Percentiles rank a stretch among this genome's conserved stretches.
phyloP scores from a whole-genome alignment of 805 yeast species.

The Kazachstania martiniae region DNA sequence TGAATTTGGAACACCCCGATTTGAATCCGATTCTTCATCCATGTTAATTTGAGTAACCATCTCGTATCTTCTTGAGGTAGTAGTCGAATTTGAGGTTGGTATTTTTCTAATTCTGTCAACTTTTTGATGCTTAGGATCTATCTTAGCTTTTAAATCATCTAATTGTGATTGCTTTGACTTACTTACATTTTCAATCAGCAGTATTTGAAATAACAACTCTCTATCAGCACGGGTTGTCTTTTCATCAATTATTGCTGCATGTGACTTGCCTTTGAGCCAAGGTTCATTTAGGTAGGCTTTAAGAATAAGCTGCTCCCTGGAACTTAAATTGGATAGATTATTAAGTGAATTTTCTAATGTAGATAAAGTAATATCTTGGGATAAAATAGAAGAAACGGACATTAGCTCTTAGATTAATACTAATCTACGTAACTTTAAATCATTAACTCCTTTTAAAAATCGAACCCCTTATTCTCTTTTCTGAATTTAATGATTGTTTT shows the following conservation, averaged over 20 bases:
- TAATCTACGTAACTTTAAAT: too few species aligned
- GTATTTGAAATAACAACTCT: constrained; percentile 41
- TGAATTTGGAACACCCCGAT: constrained; percentile 1
- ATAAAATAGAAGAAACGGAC: constrained; percentile 11
- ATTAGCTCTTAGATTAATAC: constrained; percentile 1
- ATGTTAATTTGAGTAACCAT: constrained; percentile 41
- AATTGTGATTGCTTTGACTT: constrained; percentile 40
- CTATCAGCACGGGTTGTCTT: constrained; percentile 10
- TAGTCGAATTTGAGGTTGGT: constrained; percentile 2
- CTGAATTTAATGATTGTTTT: too few species aligned
- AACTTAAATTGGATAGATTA: constrained; percentile 2
- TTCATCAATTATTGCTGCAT: constrained; percentile 8
- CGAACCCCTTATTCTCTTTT: too few species aligned
- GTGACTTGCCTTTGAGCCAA: constrained; percentile 7
- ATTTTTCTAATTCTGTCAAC: constrained; percentile 40
- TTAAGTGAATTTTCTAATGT: too few species aligned
- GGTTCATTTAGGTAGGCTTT: constrained; percentile 13
- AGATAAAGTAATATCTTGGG: constrained; percentile 17
- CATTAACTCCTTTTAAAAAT: too few species aligned
- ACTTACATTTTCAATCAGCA: constrained; percentile 44
- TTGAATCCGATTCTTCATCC: constrained; percentile 20
- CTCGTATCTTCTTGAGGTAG: constrained; percentile 14
- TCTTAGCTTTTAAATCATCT: constrained; percentile 41
- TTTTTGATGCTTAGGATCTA: constrained; percentile 50
- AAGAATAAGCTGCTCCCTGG: constrained; percentile 10